Base-by-base conservation (phyloP, 2,329 filamentous ascomycete genomes). In the Aspergillus aculeatinus region DNA sequence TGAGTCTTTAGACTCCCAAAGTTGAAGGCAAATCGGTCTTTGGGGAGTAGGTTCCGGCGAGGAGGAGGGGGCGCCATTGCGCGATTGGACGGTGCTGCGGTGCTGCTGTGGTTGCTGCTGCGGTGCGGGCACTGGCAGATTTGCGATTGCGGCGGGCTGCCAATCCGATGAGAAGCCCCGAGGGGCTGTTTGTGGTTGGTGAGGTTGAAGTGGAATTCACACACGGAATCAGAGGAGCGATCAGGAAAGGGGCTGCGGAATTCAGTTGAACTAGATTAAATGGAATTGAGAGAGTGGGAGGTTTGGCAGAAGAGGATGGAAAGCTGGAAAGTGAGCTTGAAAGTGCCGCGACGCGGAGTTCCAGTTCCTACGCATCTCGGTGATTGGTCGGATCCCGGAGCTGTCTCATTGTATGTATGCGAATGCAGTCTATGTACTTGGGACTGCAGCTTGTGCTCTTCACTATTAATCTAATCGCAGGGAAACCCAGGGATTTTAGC, bases 1-100 rank as follows among this genome's bases (percentile, higher is more conserved):
- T 90, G 87, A 23, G 87, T 89, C 73, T 90, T 89, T 49, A 90
- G 81, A 33, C 81, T 82, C 23, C 82, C 81, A 74, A 96, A 92
- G 63, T 88, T 83, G 42, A 78, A 74, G 2, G 87, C 79, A 70
- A 96, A 91, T 57, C 84, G 82, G 54, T 91, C 87, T 72, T 91
- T 92, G 25, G 86, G 72, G 31, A 81, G 73, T 48, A 76, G 70
- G 33, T 75, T 72, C 25, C 76, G 76, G 47, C 78, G 76, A 53
- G 75, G 70, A 55, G 72, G 73, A 48, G 75, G 70, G 55, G 72
- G 73, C 42, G 74, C 75, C 78, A 80, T 80, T 29, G 52, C 57
- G 25, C n/a, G 27, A 29, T 33, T 60, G 55, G 56, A 55, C 65
- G 51, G 51, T 63, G 57, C 53, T 60, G 55, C 50, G 49, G 61